These are phyloP conservation scores for Cinnamomum micranthum DNA, from an alignment of 164 flowering plant genomes.

Conservation along the genomic window DNA sequence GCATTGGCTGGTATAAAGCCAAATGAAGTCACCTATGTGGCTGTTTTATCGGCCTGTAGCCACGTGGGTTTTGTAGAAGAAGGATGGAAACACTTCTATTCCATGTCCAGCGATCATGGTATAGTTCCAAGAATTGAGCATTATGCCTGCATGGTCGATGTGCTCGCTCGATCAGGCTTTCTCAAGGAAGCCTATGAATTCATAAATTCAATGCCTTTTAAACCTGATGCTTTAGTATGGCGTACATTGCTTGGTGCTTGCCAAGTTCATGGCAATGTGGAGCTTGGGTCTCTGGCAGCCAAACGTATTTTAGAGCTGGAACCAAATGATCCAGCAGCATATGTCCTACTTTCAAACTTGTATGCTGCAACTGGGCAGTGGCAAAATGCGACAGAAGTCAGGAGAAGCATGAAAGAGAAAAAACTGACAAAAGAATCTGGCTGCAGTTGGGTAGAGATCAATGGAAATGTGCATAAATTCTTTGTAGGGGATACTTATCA, in stretches of 20 bases:
- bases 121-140: constrained; percentile 79
- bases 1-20: constrained; percentile 46
- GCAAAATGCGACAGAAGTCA: constrained; percentile 48
- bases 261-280: constrained; percentile 45
- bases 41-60: constrained; percentile 83
- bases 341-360: constrained; percentile 72
- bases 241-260: constrained; percentile 85
- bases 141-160: constrained; percentile 88
- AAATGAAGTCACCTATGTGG: constrained; percentile 69
- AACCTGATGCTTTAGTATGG: constrained; percentile 68
- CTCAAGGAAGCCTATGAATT: constrained; percentile 57
- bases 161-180: constrained; percentile 65
- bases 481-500: constrained; percentile 76
- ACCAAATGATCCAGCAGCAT: constrained; percentile 66
- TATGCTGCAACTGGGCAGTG: constrained; percentile 68
- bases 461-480: constrained; percentile 57
- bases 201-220: constrained; percentile 60
- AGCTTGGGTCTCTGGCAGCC: constrained; percentile 60
- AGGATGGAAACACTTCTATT: constrained; percentile 65
- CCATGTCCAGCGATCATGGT: constrained; percentile 53
- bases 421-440: constrained; percentile 81
- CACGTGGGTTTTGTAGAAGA: constrained; percentile 69
- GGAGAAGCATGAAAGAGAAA: constrained; percentile 66
- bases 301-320: constrained; percentile 58
- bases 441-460: constrained; percentile 79